These are phyloP conservation scores for Kodamaea jinghongensis DNA, from an alignment of 805 yeast genomes.

Conservation along the genomic window DNA sequence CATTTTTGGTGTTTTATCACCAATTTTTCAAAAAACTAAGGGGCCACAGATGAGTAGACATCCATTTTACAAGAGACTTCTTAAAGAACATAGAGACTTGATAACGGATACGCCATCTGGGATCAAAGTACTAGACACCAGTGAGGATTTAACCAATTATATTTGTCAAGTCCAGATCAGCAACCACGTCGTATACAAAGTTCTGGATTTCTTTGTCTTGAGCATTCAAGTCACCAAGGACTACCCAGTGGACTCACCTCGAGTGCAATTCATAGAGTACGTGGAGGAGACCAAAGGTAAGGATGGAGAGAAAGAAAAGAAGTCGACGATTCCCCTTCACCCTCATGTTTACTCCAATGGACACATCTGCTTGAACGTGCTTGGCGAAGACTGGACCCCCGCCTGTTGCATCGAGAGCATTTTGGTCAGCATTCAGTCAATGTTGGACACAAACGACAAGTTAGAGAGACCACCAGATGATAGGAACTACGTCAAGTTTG, in stretches of 20 bases:
- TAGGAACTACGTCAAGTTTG: conserved; percentile 43
- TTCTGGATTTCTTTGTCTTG: conserved; percentile 36
- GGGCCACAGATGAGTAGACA: conserved; percentile 15
- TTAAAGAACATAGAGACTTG: conserved; percentile 26
- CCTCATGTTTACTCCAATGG: conserved; percentile 78
- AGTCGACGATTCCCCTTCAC: conserved; percentile 53
- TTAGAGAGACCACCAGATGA: conserved; percentile 60
- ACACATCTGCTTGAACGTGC: conserved; percentile 68
- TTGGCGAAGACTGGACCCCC: conserved; percentile 69
- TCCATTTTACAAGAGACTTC: conserved; percentile 27
- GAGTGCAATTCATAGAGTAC: conserved; percentile 46
- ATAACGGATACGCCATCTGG: conserved; percentile 19
- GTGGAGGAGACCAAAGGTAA: conserved; percentile 8
- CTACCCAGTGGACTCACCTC: conserved; percentile 62
- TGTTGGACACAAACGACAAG: conserved; percentile 50
- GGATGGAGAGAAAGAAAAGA: conserved; percentile 6
- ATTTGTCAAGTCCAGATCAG: conserved; percentile 19
- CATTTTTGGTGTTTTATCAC: no score
- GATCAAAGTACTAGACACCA: conserved; percentile 17
- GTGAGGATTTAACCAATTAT: conserved; percentile 20
- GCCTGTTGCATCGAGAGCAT: conserved; percentile 51
- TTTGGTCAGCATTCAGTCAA: conserved; percentile 60
- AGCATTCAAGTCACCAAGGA: conserved; percentile 40
- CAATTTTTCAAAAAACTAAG: no score
- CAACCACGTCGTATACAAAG: conserved; percentile 12